Evolutionary conservation across 345 rosid species (phyloP).

Genomic region (Lumnitzera racemosa): DNA sequence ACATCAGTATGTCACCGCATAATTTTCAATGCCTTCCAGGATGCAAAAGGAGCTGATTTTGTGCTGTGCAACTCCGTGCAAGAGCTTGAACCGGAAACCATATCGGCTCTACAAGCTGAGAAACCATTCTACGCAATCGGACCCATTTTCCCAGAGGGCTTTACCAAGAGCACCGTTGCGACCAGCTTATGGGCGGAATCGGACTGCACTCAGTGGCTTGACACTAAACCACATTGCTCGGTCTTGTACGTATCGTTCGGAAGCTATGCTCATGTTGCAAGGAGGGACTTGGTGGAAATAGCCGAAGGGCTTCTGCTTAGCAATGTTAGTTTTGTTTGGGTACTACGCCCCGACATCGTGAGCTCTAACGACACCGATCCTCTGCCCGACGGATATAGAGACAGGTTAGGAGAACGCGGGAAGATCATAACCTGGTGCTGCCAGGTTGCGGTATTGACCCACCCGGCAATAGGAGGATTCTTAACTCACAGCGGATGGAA

Average conservation of each 20-base stretch:
- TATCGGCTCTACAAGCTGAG: slow-evolving; percentile 37
- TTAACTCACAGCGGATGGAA: slow-evolving; percentile 88
- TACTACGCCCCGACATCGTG: slow-evolving; percentile 67
- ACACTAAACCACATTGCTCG: slow-evolving; percentile 47
- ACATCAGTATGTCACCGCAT: slow-evolving; percentile 51
- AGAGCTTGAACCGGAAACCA: slow-evolving; percentile 49
- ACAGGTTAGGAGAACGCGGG: slow-evolving; percentile 32
- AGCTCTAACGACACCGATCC: slow-evolving; percentile 52
- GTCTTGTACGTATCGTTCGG: slow-evolving; percentile 74
- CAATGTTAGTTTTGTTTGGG: slow-evolving; percentile 69
- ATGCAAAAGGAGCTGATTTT: slow-evolving; percentile 56
- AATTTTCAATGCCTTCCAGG: slow-evolving; percentile 45
- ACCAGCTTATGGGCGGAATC: slow-evolving; percentile 84
- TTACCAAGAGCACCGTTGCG: slow-evolving; percentile 30
- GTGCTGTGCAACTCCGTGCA: slow-evolving; percentile 62
- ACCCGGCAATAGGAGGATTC: slow-evolving; percentile 68
- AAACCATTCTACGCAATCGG: slow-evolving; percentile 62
- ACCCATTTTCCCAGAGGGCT: slow-evolving; percentile 54
- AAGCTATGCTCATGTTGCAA: slow-evolving; percentile 63
- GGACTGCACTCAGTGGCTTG: slow-evolving; percentile 75
- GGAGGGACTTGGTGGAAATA: slow-evolving; percentile 44
- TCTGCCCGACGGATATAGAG: slow-evolving; percentile 41
- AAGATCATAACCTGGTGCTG: slow-evolving; percentile 71
- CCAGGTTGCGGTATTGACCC: slow-evolving; percentile 49
- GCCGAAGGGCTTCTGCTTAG: slow-evolving; percentile 53